Percentiles rank a stretch among this genome's conserved stretches.
Evolutionary conservation across 352 stramenopile species (phyloP).

Genomic region (Phytophthora boehmeriae): DNA sequence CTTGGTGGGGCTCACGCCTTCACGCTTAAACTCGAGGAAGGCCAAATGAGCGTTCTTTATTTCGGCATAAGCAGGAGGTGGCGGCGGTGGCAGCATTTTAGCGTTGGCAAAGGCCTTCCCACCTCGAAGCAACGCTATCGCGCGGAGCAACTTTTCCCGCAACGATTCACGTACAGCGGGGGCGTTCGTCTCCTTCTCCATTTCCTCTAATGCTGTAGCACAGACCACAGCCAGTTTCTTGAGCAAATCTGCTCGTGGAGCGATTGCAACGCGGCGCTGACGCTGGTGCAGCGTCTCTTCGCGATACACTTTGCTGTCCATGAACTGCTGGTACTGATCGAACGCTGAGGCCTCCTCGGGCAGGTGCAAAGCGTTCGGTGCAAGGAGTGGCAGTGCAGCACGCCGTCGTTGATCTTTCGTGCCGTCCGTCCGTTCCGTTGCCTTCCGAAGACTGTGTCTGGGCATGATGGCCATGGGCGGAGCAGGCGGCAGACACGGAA

Average conservation of each 20-base stretch:
- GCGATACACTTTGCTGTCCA: conserved; percentile 46
- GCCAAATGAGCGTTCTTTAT: conserved; percentile 64
- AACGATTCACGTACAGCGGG: conserved; percentile 10
- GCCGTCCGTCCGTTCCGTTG: neutral
- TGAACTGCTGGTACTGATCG: conserved; percentile 55
- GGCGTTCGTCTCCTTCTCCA: conserved; percentile 13
- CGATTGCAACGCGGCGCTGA: conserved; percentile 49
- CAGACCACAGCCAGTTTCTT: conserved; percentile 36
- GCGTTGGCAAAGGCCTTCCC: conserved; percentile 32
- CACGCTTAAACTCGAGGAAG: conserved; percentile 60
- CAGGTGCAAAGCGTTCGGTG: conserved; percentile 5
- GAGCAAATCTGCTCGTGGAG: conserved; percentile 33
- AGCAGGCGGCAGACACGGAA: conserved; percentile 23
- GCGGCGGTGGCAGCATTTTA: conserved; percentile 10
- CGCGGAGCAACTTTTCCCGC: conserved; percentile 30
- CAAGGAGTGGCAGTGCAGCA: conserved; percentile 13
- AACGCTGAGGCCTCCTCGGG: conserved; percentile 24
- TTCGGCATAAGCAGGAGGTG: conserved; percentile 22
- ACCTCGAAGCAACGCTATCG: conserved; percentile 35
- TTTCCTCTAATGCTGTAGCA: conserved; percentile 18
- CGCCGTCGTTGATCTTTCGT: conserved; percentile 5
- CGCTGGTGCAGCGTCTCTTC: conserved; percentile 42
- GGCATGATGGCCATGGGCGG: conserved; percentile 5
- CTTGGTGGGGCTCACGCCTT: conserved; percentile 12
- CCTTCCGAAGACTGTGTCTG: conserved; percentile 11